Evolutionary conservation across 305 asterid genomes (phyloP), one percentile per base, ranked within the genome.

Genomic region (Rubia peregrina): DNA sequence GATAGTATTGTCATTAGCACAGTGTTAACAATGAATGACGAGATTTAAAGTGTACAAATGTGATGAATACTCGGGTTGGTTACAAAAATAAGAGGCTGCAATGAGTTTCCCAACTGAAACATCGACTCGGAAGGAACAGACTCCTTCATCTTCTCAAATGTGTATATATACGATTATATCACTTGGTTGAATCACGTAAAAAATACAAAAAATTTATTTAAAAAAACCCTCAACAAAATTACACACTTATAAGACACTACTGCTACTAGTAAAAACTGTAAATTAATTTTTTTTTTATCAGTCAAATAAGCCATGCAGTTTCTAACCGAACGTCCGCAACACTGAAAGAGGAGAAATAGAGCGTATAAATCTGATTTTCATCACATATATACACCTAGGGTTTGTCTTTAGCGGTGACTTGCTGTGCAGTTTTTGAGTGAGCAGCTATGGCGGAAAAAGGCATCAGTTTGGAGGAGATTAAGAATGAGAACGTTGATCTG

Each of bases 391-490:
- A 11, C 5, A 14, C 17, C 6, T 22, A 57, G 33, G 43, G 10
- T 61, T 61, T 24, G 38, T 12, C 9, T 22, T 11, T 8, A 16
- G 17, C 2, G 4, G 19, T 14, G 7, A 16, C 6, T 13, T 36
- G 9, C 16, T 13, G 41, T 33, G 22, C 36, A 36, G 46, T 16
- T 14, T 62, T 62, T 7, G 0, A 10, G 19, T 5, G 17, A 11
- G 64, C 36, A 64, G 53, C 69, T 40, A 65, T 65, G 69, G 69
- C 86, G 77, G 83, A 80, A 7, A 81, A 72, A 10, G 80, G 73
- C 38, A 64, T 79, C 53, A 83, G 79, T 42, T 79, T 90, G 87
- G 92, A 90, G 76, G 92, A 83, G 60, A 83, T 83, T 42, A 78
- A 75, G 73, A 83, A 76, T 44, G 87, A 83, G 80, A 83, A 77